Percentiles rank a stretch among this genome's conserved stretches.
Conservation (phyloP, 768 basidiomycete genomes). For the Leccinum incarnatum region DNA sequence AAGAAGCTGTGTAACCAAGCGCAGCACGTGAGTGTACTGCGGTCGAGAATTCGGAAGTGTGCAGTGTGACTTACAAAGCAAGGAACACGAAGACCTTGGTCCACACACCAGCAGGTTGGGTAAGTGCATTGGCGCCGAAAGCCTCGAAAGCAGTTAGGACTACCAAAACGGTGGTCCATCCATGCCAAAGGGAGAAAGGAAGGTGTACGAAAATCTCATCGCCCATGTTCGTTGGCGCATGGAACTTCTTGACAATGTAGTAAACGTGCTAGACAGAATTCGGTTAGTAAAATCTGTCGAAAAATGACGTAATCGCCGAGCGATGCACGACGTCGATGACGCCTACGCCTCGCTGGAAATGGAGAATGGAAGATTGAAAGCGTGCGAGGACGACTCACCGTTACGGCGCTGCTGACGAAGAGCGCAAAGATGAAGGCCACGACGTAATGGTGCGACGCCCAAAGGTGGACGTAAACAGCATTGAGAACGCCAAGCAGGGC, state of each 20-base stretch:
- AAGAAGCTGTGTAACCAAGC: conserved; percentile 57
- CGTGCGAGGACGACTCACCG: conserved; percentile 29
- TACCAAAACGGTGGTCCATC: conserved; percentile 85
- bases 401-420: conserved; percentile 75
- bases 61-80: conserved; percentile 54
- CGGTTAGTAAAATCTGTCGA: conserved; percentile 11
- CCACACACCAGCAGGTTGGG: conserved; percentile 73
- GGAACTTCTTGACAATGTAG: conserved; percentile 88
- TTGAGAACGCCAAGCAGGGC: conserved; percentile 85
- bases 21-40: conserved; percentile 8
- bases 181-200: conserved; percentile 95
- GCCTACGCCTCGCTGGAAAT: conserved; percentile 7
- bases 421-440: conserved; percentile 85
- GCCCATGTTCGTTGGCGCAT: conserved; percentile 55
- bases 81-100: conserved; percentile 97
- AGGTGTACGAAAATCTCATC: conserved; percentile 93
- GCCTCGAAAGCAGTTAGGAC: conserved; percentile 83
- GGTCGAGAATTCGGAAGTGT: not conserved
- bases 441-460: conserved; percentile 75
- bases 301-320: conserved; percentile 1
- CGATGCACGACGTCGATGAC: conserved; percentile 1
- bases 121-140: conserved; percentile 75
- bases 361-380: conserved; percentile 13
- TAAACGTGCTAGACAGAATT: conserved; percentile 69
- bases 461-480: conserved; percentile 84